These are phyloP conservation scores for Onygena corvina DNA, from an alignment of 2,329 filamentous ascomycete genomes.

Conservation along the genomic window DNA sequence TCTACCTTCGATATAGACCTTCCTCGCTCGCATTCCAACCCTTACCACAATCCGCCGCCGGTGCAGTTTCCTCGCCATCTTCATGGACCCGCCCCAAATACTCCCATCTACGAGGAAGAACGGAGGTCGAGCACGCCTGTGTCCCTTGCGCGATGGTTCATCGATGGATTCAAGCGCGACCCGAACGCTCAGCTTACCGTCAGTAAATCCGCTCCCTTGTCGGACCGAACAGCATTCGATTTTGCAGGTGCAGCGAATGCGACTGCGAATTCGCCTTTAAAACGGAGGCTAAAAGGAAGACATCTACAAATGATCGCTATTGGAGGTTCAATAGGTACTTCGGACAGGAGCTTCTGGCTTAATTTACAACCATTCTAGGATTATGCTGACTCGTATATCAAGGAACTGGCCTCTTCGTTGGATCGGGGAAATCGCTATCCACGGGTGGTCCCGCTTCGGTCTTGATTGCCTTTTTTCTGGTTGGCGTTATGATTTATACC, in stretches of 20 bases:
- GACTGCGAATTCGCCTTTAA: constrained; percentile 21
- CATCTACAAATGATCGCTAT: constrained; percentile 50
- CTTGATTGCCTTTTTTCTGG: constrained; percentile 33
- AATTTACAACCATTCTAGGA: background rate
- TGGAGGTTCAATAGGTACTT: constrained; percentile 42
- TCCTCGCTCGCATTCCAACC: constrained; percentile 2
- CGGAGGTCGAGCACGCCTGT: background rate
- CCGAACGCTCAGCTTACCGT: constrained; percentile 18
- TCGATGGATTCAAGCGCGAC: constrained; percentile 23
- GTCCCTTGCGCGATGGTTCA: constrained; percentile 17
- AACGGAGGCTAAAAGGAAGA: constrained; percentile 35
- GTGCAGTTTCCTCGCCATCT: background rate
- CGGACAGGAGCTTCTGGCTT: background rate
- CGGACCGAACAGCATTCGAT: constrained; percentile 18
- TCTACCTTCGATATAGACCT: constrained; percentile 2
- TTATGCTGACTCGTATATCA: background rate
- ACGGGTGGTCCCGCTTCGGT: constrained; percentile 33
- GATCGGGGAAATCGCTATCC: constrained; percentile 30
- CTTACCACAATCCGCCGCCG: background rate
- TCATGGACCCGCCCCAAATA: background rate
- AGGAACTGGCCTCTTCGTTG: constrained; percentile 35
- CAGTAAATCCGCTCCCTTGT: constrained; percentile 12
- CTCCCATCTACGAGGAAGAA: constrained; percentile 2
- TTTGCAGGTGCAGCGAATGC: constrained; percentile 20
- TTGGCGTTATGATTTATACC: constrained; percentile 54